Conservation (phyloP, 768 basidiomycete species). For the Pulveroboletus sp. region DNA sequence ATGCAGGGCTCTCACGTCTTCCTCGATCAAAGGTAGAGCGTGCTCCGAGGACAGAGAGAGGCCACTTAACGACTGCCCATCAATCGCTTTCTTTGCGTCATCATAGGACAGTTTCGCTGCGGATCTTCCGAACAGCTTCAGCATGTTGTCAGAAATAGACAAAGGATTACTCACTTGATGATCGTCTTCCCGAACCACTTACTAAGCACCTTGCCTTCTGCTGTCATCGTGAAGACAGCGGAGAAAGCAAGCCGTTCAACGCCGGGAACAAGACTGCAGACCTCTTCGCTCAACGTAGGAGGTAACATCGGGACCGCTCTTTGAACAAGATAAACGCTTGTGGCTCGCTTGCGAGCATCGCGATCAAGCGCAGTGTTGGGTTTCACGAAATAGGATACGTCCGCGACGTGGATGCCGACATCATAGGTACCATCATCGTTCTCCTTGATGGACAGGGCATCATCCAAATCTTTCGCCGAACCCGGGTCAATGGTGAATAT, state of each 20-base stretch:
- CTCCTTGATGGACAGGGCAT: constrained; percentile 83
- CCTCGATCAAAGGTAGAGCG: constrained; percentile 54
- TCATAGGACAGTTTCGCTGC: constrained; percentile 80
- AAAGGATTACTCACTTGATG: constrained; percentile 59
- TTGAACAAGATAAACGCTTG: constrained; percentile 95
- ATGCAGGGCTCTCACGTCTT: constrained; percentile 70
- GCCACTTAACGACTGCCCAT: constrained; percentile 58
- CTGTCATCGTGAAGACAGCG: constrained; percentile 78
- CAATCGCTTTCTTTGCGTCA: constrained; percentile 78
- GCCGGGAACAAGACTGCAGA: constrained; percentile 88
- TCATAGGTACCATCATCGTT: constrained; percentile 93
- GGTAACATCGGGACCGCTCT: constrained; percentile 97
- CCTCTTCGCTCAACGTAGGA: constrained; percentile 84
- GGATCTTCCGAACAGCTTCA: constrained; percentile 50
- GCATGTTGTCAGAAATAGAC: not conserved
- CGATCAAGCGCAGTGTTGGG: constrained; percentile 96
- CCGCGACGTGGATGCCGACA: constrained; percentile 92
- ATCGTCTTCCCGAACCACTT: constrained; percentile 95
- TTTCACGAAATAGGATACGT: constrained; percentile 93
- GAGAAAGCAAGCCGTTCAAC: constrained; percentile 91
- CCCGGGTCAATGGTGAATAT: constrained; percentile 93
- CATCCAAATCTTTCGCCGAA: constrained; percentile 88
- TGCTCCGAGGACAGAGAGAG: constrained; percentile 57
- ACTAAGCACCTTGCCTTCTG: constrained; percentile 75
- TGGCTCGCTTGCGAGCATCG: constrained; percentile 95